Conservation (phyloP, 805 yeast genomes). For the Saccharomycopsis javanensis region DNA sequence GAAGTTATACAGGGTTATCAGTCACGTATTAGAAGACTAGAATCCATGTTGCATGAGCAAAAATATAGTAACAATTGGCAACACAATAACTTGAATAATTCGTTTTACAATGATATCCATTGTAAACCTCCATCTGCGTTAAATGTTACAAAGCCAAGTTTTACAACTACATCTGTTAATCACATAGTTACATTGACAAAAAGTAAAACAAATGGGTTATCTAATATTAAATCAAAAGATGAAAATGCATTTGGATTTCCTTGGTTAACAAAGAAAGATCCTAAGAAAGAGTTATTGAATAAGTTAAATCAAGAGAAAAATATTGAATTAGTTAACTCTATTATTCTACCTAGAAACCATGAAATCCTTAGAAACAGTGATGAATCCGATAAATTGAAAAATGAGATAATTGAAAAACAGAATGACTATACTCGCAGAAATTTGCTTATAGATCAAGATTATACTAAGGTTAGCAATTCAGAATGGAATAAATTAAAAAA, state of each 20-base stretch:
- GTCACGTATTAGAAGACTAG: conserved; percentile 64
- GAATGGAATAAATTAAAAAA: conserved; percentile 20
- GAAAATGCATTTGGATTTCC: background rate
- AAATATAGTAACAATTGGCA: conserved; percentile 33
- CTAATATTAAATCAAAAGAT: background rate
- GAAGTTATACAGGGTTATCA: conserved; percentile 54
- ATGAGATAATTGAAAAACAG: background rate
- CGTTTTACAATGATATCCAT: background rate
- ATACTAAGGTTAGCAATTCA: conserved; percentile 4
- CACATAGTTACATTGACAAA: background rate
- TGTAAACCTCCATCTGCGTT: background rate
- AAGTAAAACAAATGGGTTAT: background rate
- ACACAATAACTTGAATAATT: background rate
- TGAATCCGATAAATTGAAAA: background rate
- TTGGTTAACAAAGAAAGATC: background rate
- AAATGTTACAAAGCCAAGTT: background rate
- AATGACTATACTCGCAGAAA: background rate
- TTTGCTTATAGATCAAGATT: background rate
- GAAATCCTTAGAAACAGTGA: background rate
- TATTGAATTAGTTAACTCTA: conserved; percentile 17
- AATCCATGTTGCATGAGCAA: conserved; percentile 65
- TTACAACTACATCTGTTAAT: background rate
- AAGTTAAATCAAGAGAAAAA: conserved; percentile 7
- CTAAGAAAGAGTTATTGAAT: background rate
- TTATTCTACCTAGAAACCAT: conserved; percentile 10